Conservation (phyloP, 2,329 filamentous ascomycete species). For the Xylaria digitata region DNA sequence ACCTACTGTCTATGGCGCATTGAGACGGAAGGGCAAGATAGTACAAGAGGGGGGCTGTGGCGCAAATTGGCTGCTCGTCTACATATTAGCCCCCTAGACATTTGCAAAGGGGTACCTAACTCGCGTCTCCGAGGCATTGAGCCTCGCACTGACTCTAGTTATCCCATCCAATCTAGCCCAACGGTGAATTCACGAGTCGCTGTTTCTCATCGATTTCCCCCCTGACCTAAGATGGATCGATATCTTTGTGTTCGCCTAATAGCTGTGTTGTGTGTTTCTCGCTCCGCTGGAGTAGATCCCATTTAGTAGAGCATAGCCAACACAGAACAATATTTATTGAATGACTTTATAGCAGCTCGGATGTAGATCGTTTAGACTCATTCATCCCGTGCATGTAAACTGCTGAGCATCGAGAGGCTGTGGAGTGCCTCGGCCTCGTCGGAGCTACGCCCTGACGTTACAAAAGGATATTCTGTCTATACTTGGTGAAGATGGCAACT, state of each 20-base stretch:
- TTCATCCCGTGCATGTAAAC: too few relatives aligned
- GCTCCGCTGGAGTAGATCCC: constrained; percentile 18
- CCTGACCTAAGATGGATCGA: background rate
- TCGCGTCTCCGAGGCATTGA: constrained; percentile 17
- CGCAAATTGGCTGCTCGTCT: constrained; percentile 17
- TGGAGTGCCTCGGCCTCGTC: too few relatives aligned
- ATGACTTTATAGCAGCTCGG: too few relatives aligned
- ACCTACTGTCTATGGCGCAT: background rate
- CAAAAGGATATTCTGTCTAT: too few relatives aligned
- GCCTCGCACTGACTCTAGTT: constrained; percentile 15
- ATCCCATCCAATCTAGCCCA: constrained; percentile 14
- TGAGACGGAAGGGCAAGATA: background rate
- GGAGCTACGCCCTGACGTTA: too few relatives aligned
- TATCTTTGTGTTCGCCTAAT: background rate
- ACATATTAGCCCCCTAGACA: background rate
- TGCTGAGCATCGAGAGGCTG: too few relatives aligned
- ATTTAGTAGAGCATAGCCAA: too few relatives aligned
- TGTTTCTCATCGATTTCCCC: constrained; percentile 3
- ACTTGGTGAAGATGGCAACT: too few relatives aligned
- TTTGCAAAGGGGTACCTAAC: background rate
- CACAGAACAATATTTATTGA: too few relatives aligned
- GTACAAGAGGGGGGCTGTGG: background rate
- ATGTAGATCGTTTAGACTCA: too few relatives aligned
- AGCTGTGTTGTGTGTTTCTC: constrained; percentile 17
- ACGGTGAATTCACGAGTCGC: background rate